Evolutionary conservation across 139 green algal genomes (phyloP).

Genomic region (Diplosphaera chodatii): DNA sequence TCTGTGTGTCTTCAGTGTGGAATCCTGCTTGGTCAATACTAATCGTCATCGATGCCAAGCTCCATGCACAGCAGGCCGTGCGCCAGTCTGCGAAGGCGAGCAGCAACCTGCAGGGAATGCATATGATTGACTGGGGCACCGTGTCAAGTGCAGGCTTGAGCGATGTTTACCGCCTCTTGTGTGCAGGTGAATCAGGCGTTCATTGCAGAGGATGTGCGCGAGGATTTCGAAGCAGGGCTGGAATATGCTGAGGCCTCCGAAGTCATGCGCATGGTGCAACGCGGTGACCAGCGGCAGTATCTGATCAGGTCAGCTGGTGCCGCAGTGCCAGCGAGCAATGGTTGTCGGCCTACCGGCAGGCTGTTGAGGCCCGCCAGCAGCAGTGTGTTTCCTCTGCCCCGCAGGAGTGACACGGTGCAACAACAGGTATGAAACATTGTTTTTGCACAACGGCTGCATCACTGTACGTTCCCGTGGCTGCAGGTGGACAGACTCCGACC

Average conservation of each 20-base stretch:
- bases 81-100: no score
- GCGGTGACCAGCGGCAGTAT: constrained; percentile 62
- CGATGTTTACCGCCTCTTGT: not conserved
- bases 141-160: not conserved
- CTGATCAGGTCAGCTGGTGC: constrained; percentile 45
- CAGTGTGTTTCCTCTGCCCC: not conserved
- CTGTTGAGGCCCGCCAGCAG: not conserved
- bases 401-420: no score
- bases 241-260: constrained; percentile 55
- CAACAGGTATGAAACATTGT: no score
- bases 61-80: no score
- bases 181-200: constrained; percentile 51
- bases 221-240: constrained; percentile 64
- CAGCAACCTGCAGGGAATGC: not conserved
- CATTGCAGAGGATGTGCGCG: constrained; percentile 59
- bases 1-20: no score
- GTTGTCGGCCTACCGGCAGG: not conserved
- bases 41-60: no score
- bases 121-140: not conserved
- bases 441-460: not conserved
- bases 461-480: not conserved
- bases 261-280: constrained; percentile 40
- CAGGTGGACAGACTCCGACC: constrained; percentile 51
- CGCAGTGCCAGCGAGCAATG: not conserved
- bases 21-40: no score